Evolutionary conservation across 176 grass and related monocot genomes (phyloP), one percentile per base, ranked within the genome.

Genomic region (Paspalum vaginatum): DNA sequence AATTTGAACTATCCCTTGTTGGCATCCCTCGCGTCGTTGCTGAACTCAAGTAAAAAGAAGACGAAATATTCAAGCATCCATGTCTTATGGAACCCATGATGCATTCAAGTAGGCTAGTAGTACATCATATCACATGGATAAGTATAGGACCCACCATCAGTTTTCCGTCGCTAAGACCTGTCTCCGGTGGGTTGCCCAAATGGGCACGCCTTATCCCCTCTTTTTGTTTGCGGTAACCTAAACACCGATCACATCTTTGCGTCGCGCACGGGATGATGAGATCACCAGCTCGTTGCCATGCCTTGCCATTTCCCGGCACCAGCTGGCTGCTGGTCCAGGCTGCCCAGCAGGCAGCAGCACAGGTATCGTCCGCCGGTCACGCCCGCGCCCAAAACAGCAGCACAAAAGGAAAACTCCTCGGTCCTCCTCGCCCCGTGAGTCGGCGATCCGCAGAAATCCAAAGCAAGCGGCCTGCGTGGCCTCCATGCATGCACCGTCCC

Each of bases 401-500:
- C 32, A 32, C 3, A 32, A 32, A 2, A 32, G 32, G 32, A 3
- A 32, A 32, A 32, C 32, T 32, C 32, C 32, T 32, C 32, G 32
- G n/a, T n/a, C n/a, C n/a, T n/a, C n/a, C n/a, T n/a, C 32, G 2
- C 32, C 32, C 32, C 32, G 32, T 2, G 32, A 32, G 32, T 32
- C 32, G 2, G 32, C 3, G 32, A 32, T 32, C 32, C 32, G 32
- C 1, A 32, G 32, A 32, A 32, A 32, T 32, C 32, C 32, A 32
- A 32, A 32, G n/a, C n/a, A 32, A 3, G 32, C 32, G 32, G 2
- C 25, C 7, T 37, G 45, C 53, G 78, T 69, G 32, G 75, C 63
- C 44, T 53, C 62, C 71, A 45, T 41, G 84, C 76, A 14, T n/a
- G 79, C 73, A 43, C 13, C 11, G 17, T 44, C 70, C 67, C 47